These are phyloP conservation scores for Boletus tomentosulus DNA, from an alignment of 768 basidiomycete species.

Conservation along the genomic window DNA sequence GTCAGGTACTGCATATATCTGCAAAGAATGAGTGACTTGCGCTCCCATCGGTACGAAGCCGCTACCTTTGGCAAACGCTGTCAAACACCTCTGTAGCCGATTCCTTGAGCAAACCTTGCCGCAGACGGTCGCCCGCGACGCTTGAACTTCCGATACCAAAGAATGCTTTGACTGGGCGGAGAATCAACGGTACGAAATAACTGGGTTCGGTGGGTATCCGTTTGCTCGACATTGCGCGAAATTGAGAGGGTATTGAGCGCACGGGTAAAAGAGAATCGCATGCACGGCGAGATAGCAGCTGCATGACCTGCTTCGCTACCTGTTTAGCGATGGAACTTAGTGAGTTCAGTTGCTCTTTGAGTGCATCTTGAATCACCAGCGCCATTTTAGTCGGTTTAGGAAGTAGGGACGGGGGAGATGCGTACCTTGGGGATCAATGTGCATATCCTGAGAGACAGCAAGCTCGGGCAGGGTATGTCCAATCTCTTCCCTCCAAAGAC, in stretches of 20 bases:
- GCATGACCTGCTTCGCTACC: conserved; percentile 59
- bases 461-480: conserved; percentile 53
- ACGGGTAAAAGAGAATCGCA: conserved; percentile 82
- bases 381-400: not conserved
- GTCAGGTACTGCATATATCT: conserved; percentile 81
- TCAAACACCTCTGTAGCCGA: conserved; percentile 68
- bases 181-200: conserved; percentile 76
- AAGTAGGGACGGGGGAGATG: not conserved
- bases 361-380: conserved; percentile 40
- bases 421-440: conserved; percentile 49
- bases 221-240: conserved; percentile 78
- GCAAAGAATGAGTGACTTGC: not conserved
- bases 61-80: conserved; percentile 60
- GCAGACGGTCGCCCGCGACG: conserved; percentile 59
- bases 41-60: conserved; percentile 1
- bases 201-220: conserved; percentile 74
- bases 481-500: conserved; percentile 69
- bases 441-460: conserved; percentile 29
- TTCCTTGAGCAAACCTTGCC: conserved; percentile 45
- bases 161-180: conserved; percentile 75
- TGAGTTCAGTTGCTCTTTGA: conserved; percentile 48
- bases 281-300: conserved; percentile 74
- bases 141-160: conserved; percentile 57
- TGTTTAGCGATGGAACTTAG: conserved; percentile 52
- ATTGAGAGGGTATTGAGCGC: conserved; percentile 85